Conservation (phyloP, 2,329 filamentous ascomycete genomes). For the Cladosporium sp. region DNA sequence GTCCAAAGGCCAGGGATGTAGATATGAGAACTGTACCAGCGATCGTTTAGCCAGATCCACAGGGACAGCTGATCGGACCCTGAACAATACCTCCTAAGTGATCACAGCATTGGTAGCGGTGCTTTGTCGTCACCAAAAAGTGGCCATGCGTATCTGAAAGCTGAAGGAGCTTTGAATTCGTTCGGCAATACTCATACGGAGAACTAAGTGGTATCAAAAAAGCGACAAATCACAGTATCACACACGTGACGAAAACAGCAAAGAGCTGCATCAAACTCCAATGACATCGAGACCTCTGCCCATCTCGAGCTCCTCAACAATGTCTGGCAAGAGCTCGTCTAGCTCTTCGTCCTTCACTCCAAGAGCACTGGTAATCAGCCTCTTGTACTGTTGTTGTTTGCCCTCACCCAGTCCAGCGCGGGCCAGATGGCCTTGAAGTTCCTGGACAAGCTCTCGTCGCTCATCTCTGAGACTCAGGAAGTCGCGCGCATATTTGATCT, state of each 20-base stretch:
- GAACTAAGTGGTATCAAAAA: conserved; percentile 5
- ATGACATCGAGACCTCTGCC: conserved; percentile 18
- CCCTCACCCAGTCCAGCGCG: conserved; percentile 65
- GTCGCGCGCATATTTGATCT: conserved; percentile 55
- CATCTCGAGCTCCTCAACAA: conserved; percentile 44
- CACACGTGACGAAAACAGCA: not conserved
- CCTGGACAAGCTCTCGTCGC: conserved; percentile 58
- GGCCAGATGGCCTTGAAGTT: conserved; percentile 65
- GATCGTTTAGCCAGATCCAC: not conserved
- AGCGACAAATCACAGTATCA: not conserved
- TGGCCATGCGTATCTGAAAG: too few species aligned
- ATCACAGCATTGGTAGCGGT: too few species aligned
- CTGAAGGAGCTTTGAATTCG: too few species aligned
- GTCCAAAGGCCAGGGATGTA: not conserved
- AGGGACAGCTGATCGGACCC: not conserved
- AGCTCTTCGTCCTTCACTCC: conserved; percentile 66
- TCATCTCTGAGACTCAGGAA: conserved; percentile 56
- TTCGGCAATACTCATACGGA: too few species aligned
- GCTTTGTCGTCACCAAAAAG: too few species aligned
- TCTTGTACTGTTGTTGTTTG: conserved; percentile 51
- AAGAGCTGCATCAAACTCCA: not conserved
- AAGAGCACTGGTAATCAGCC: conserved; percentile 64
- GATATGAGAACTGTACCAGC: not conserved
- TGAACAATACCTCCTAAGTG: not conserved
- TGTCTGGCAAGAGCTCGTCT: conserved; percentile 56